Conservation (phyloP, 352 stramenopile genomes). For the Phytophthora europaea region DNA sequence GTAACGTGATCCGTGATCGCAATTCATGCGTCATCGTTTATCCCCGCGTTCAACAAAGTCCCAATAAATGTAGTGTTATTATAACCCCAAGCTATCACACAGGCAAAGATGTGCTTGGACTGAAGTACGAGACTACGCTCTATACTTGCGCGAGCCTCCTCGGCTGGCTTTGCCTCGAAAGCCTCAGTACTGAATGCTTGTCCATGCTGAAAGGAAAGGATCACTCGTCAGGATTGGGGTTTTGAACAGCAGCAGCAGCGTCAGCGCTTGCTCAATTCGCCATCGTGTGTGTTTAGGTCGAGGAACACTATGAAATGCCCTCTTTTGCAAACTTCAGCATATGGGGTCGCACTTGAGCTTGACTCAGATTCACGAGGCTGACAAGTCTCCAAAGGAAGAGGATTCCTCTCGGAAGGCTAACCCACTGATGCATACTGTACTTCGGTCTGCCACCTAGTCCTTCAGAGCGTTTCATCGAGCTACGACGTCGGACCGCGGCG, state of each 20-base stretch:
- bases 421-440: conserved; percentile 1
- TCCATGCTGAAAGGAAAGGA: conserved; percentile 20
- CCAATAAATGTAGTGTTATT: no score
- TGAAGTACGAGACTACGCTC: neutral
- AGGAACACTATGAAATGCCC: no score
- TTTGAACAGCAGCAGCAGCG: conserved; percentile 8
- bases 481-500: conserved; percentile 8
- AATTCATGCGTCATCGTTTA: neutral
- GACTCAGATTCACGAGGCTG: conserved; percentile 1
- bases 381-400: conserved; percentile 16
- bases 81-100: neutral
- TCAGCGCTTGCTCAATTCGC: conserved; percentile 2
- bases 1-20: no score
- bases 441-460: neutral
- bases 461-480: neutral
- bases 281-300: neutral
- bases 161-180: neutral
- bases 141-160: neutral
- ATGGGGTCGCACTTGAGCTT: conserved; percentile 10
- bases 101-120: neutral
- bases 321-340: conserved; percentile 5
- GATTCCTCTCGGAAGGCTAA: neutral
- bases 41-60: neutral
- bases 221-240: conserved; percentile 23
- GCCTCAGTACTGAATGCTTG: neutral